These are phyloP conservation scores for Microcera coccophila DNA, from an alignment of 2,329 filamentous ascomycete species.

Conservation along the genomic window DNA sequence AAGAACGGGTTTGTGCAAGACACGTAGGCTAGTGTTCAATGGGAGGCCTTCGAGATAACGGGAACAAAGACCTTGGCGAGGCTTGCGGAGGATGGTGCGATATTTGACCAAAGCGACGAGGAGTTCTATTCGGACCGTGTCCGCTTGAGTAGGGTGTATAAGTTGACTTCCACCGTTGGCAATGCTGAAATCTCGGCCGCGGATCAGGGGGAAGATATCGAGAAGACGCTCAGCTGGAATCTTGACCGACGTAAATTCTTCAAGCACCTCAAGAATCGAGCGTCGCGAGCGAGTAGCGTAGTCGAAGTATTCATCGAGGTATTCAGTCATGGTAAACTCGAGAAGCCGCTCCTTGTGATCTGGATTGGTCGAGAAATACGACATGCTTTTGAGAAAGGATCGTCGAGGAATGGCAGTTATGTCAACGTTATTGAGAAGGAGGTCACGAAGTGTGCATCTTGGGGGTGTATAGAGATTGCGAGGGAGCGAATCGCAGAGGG, in stretches of 20 bases:
- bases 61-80: conserved; percentile 84
- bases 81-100: conserved; percentile 77
- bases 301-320: conserved; percentile 89
- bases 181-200: conserved; percentile 92
- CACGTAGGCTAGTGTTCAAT: conserved; percentile 53
- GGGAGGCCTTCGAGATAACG: conserved; percentile 70
- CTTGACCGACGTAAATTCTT: conserved; percentile 81
- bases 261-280: conserved; percentile 85
- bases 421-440: conserved; percentile 81
- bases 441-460: conserved; percentile 62
- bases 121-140: conserved; percentile 59
- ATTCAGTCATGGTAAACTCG: conserved; percentile 76
- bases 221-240: conserved; percentile 72
- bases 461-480: conserved; percentile 36
- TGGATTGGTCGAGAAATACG: conserved; percentile 67
- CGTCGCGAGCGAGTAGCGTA: conserved; percentile 88
- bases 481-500: conserved; percentile 30
- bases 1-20: conserved; percentile 53
- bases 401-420: conserved; percentile 85
- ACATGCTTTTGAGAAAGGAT: conserved; percentile 75
- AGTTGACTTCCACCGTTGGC: conserved; percentile 62
- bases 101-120: conserved; percentile 89
- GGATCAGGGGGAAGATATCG: conserved; percentile 73
- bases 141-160: conserved; percentile 21
- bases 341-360: conserved; percentile 76